A percentile compares a stretch with the other conserved stretches of the same genome.
These are phyloP conservation scores for Acanthamoeba comandoni DNA, from an alignment of 208 protist genomes.

Conservation along the genomic window DNA sequence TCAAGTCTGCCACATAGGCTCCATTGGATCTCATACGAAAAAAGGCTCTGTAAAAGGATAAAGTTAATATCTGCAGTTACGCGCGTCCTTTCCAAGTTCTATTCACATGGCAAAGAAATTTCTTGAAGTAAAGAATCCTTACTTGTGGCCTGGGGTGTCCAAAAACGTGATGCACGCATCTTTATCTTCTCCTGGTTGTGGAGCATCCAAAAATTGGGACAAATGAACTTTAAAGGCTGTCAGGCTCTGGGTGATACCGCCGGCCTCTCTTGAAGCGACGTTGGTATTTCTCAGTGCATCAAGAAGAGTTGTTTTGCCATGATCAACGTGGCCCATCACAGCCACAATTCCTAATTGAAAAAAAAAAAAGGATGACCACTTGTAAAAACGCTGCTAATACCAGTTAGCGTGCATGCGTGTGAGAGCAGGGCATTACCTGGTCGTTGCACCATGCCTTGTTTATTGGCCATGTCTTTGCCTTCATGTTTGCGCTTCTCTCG, in stretches of 20 bases:
- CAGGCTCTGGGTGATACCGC: slow-evolving; percentile 98
- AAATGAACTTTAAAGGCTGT: slow-evolving; percentile 90
- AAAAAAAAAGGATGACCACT: not conserved
- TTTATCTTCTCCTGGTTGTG: slow-evolving; percentile 18
- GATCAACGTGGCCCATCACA: slow-evolving; percentile 98
- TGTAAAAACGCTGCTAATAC: not conserved
- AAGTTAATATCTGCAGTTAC: not conserved
- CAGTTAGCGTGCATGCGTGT: not conserved
- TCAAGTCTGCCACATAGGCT: slow-evolving; percentile 95
- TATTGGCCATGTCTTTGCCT: not conserved
- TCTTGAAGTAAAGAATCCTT: not conserved
- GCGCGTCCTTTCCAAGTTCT: too few species aligned
- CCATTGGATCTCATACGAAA: slow-evolving; percentile 94
- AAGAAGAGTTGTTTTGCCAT: slow-evolving; percentile 97
- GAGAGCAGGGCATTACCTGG: not conserved
- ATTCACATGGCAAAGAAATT: too few species aligned
- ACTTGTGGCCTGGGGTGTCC: slow-evolving; percentile 96
- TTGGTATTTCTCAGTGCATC: slow-evolving; percentile 94
- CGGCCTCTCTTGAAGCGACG: slow-evolving; percentile 94
- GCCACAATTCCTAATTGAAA: slow-evolving; percentile 41
- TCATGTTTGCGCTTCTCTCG: not conserved
- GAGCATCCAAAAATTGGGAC: not conserved
- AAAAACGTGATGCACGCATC: slow-evolving; percentile 93
- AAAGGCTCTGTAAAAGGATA: slow-evolving; percentile 90
- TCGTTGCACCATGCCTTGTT: slow-evolving; percentile 39